Base-by-base conservation (phyloP, 768 basidiomycete species). In the Podaxis pistillaris region DNA sequence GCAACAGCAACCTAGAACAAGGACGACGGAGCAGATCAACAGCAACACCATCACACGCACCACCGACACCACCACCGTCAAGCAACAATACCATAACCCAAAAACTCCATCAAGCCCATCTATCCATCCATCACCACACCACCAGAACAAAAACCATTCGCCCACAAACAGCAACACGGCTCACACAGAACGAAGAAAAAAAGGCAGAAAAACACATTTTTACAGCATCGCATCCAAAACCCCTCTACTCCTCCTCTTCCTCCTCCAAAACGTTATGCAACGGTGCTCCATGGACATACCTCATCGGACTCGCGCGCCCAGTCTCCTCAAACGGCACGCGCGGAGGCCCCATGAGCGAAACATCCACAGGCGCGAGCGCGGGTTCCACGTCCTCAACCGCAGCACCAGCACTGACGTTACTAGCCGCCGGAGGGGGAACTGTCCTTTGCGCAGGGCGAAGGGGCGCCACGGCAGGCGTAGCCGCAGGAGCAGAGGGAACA, bases 231-330 rank as follows among this genome's bases (percentile, higher is more conserved):
- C 33, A 33, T 15, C n/a, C 37, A 7, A 33, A 58, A 13, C 50
- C 58, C 56, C 58, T 58, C 40, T 60, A 64, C 38, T 87, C 86
- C 68, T 91, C 88, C 64, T 92, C 90, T 63, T 90, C 88, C 68
- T 93, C 91, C 71, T 93, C 93, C 53, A 93, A 24, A 46, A 94
- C 93, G 64, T 94, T 94, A 66, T 93, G 90, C 68, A 94, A 79
- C 30, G 93, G 93, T 7, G 90, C 90, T 26, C 93, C 93, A 68
- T 94, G 93, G 13, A 91, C 72, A 69, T 94, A 94, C 47, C 91
- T 84, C 37, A 73, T 83, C 11, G 90, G 90, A 67, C 87, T 90
- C 19, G 74, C 77, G n/a, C 84, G 79, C 3, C 86, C 86, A 7
- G 78, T 73, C 19, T 86, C 85, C n/a, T 77, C 76, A 15, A 78